These are phyloP conservation scores for Populus deltoides DNA, from an alignment of 345 rosid genomes.

Conservation along the genomic window DNA sequence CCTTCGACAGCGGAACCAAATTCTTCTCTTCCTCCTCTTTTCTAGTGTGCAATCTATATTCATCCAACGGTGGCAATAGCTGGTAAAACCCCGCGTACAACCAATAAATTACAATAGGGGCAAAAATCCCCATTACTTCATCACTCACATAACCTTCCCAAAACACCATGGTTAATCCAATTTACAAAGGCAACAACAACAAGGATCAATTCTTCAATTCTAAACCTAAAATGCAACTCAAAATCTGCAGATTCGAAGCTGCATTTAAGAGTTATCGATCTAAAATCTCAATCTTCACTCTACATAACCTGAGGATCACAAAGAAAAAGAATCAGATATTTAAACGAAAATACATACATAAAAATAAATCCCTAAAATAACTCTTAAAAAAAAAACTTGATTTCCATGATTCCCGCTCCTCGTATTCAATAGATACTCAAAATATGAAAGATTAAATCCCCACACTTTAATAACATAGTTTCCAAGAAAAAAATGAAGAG, in stretches of 20 bases:
- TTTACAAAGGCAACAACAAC: not conserved
- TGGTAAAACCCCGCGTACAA: constrained; percentile 67
- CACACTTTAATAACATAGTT: not conserved
- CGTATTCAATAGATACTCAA: not conserved
- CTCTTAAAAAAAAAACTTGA: not conserved
- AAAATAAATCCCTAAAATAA: not conserved
- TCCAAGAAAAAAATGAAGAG: not conserved
- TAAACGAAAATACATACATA: not conserved
- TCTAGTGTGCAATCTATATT: constrained; percentile 55
- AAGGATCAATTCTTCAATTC: not conserved
- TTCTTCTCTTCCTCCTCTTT: constrained; percentile 67
- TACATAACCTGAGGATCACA: constrained; percentile 10
- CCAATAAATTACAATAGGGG: constrained; percentile 69
- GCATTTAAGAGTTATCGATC: constrained; percentile 12
- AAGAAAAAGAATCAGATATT: not conserved
- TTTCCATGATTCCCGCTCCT: not conserved
- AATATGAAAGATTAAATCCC: not conserved
- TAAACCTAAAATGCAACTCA: not conserved
- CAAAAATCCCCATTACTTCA: constrained; percentile 72
- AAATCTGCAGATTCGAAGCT: constrained; percentile 11
- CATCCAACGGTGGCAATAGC: constrained; percentile 51
- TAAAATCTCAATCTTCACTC: not conserved
- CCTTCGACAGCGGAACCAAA: constrained; percentile 42
- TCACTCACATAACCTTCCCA: constrained; percentile 74
- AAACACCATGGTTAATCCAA: constrained; percentile 47